Conservation (phyloP, 306 rosid species). For the Dicorynia guianensis region DNA sequence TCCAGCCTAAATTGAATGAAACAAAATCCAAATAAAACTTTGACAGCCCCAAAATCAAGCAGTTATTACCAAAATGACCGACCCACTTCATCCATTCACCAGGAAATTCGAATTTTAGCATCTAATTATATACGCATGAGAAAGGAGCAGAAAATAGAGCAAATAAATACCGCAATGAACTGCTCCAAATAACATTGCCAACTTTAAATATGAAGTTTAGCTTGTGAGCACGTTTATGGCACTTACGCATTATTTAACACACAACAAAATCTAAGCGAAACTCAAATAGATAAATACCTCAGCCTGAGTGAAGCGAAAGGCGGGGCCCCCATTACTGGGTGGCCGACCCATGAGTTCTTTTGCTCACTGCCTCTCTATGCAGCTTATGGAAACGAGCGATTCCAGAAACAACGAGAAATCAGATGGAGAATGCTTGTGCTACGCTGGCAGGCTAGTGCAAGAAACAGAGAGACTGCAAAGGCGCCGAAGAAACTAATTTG, state of each 20-base stretch:
- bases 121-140: background rate
- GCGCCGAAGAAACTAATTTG: background rate
- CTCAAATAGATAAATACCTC: slow-evolving; percentile 63
- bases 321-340: slow-evolving; percentile 94
- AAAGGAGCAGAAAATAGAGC: background rate
- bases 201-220: background rate
- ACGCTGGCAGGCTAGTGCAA: background rate
- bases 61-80: background rate
- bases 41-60: slow-evolving; percentile 17
- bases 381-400: background rate
- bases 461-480: background rate
- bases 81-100: background rate
- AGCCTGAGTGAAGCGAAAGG: slow-evolving; percentile 81
- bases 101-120: slow-evolving; percentile 6
- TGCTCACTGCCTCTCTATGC: background rate
- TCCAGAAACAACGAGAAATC: background rate
- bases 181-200: background rate
- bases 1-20: background rate
- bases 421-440: background rate
- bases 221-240: background rate
- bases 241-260: background rate
- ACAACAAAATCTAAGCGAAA: background rate
- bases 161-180: background rate
- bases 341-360: slow-evolving; percentile 82
- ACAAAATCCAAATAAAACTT: background rate